Percentiles rank a stretch among this genome's conserved stretches.
These are phyloP conservation scores for Coemansia sp. DNA, from an alignment of 192 early-diverging fungal genomes.

Conservation along the genomic window DNA sequence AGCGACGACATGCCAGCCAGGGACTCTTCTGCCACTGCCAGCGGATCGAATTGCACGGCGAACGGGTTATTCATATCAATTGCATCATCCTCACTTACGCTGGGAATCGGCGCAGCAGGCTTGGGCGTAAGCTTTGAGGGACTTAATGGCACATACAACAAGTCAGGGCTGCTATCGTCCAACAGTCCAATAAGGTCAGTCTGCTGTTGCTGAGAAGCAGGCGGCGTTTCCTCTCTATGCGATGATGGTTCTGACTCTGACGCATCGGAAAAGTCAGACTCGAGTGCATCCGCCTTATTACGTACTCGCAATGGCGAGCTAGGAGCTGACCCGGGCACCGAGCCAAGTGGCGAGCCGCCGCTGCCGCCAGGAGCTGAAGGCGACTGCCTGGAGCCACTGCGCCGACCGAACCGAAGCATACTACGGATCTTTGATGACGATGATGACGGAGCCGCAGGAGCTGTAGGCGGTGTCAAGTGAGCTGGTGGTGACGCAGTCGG, in stretches of 20 bases:
- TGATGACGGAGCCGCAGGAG: background rate
- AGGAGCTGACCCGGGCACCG: background rate
- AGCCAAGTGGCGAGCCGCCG: conserved; percentile 1
- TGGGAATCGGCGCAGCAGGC: background rate
- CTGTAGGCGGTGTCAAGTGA: background rate
- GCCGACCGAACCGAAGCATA: conserved; percentile 33
- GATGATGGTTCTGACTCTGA: conserved; percentile 2
- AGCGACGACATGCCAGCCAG: background rate
- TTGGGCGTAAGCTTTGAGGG: conserved; percentile 4
- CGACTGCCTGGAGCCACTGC: background rate
- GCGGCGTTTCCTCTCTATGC: background rate
- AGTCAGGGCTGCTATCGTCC: conserved; percentile 8
- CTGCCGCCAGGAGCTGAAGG: background rate
- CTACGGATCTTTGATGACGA: conserved; percentile 35
- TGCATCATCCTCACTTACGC: background rate
- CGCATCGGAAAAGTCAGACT: conserved; percentile 47
- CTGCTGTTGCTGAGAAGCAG: background rate
- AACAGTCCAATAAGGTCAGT: conserved; percentile 15
- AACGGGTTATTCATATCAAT: conserved; percentile 17
- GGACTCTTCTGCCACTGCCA: background rate
- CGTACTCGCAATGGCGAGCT: background rate
- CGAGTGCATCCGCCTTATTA: conserved; percentile 15
- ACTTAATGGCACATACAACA: conserved; percentile 18
- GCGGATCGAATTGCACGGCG: background rate
- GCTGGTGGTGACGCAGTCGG: background rate